Conservation (phyloP, 345 rosid genomes). For the Litchi chinensis region DNA sequence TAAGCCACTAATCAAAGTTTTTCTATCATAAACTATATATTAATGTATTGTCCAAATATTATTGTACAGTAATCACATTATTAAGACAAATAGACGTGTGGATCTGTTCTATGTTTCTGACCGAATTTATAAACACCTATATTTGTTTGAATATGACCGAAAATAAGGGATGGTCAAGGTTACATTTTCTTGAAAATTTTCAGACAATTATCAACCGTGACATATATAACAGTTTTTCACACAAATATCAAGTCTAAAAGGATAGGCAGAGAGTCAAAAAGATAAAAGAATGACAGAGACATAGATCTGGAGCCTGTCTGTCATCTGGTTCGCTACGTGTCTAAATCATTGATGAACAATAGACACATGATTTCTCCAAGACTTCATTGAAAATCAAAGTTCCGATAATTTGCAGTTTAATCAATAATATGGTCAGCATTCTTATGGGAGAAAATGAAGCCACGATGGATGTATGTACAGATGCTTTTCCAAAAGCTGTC, state of each 20-base stretch:
- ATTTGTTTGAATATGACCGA: too few relatives aligned
- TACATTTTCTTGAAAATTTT: too few relatives aligned
- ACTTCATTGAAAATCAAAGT: neutral
- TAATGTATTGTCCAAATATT: too few relatives aligned
- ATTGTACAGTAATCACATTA: too few relatives aligned
- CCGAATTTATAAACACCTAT: too few relatives aligned
- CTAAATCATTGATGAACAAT: neutral
- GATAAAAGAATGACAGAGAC: neutral
- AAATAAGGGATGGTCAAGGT: neutral
- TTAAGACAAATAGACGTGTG: too few relatives aligned
- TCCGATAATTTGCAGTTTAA: neutral
- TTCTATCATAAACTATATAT: too few relatives aligned
- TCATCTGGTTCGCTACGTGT: conserved; percentile 10
- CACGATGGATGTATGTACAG: too few relatives aligned
- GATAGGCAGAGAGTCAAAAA: neutral
- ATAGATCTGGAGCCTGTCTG: neutral
- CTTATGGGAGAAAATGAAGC: neutral
- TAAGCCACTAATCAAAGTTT: too few relatives aligned
- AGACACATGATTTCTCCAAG: neutral
- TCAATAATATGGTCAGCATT: neutral
- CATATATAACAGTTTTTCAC: neutral
- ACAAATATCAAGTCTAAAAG: neutral
- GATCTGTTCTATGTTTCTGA: too few relatives aligned
- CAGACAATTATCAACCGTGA: neutral
- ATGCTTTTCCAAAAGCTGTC: neutral